Conservation (phyloP, 2,329 filamentous ascomycete genomes). For the Blastomyces parvus region DNA sequence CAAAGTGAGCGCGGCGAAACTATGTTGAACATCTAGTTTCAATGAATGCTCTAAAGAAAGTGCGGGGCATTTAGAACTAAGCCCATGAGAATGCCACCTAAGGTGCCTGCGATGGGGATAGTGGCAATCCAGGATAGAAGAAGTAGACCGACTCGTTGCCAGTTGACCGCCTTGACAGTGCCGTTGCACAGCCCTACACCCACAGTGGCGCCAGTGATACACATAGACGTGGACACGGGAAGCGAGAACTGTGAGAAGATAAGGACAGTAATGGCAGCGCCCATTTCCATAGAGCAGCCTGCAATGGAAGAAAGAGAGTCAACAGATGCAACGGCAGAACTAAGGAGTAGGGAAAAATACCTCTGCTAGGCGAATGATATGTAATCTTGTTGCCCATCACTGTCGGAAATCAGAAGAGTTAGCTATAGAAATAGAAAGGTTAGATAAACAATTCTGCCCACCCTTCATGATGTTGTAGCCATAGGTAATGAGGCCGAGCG, state of each 20-base stretch:
- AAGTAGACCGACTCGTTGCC: conserved; percentile 59
- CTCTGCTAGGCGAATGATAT: conserved; percentile 52
- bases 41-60: conserved; percentile 26
- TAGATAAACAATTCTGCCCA: conserved; percentile 29
- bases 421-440: conserved; percentile 5
- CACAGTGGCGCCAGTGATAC: conserved; percentile 69
- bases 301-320: conserved; percentile 12
- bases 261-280: conserved; percentile 65
- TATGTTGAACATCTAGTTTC: not conserved
- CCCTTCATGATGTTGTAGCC: conserved; percentile 80
- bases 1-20: not conserved
- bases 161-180: conserved; percentile 63
- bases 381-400: conserved; percentile 77
- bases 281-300: conserved; percentile 66
- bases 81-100: conserved; percentile 47
- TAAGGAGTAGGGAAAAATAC: conserved; percentile 16
- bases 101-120: conserved; percentile 52
- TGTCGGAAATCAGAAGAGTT: conserved; percentile 24
- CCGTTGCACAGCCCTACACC: conserved; percentile 72
- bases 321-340: not conserved
- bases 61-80: conserved; percentile 51
- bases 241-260: conserved; percentile 66
- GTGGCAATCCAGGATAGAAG: conserved; percentile 58
- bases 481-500: conserved; percentile 60
- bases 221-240: conserved; percentile 69